These are phyloP conservation scores for Botrytis deweyae DNA, from an alignment of 2,329 filamentous ascomycete genomes.

Conservation along the genomic window DNA sequence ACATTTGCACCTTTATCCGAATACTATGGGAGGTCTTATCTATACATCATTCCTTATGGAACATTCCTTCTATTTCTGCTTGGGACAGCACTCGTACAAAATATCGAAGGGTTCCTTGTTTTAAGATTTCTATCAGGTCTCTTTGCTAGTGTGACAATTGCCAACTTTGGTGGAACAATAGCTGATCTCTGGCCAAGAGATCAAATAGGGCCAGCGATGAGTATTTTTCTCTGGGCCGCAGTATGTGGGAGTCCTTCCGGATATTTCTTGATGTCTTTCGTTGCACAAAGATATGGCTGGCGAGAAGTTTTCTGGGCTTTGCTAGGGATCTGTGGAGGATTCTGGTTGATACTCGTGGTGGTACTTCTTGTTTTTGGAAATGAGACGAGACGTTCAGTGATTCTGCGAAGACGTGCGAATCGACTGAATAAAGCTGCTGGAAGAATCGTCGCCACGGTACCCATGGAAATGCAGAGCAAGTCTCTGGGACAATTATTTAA, in stretches of 20 bases:
- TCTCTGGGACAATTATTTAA: conserved; percentile 18
- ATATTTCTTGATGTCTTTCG: conserved; percentile 26
- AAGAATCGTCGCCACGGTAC: not conserved
- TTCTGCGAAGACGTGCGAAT: conserved; percentile 7
- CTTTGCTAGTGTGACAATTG: conserved; percentile 43
- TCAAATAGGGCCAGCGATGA: conserved; percentile 39
- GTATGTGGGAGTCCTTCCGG: conserved; percentile 45
- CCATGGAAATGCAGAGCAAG: conserved; percentile 16
- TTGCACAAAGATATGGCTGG: conserved; percentile 21
- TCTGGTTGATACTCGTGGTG: conserved; percentile 24
- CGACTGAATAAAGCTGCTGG: conserved; percentile 11
- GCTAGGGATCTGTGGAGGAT: conserved; percentile 25
- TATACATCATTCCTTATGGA: conserved; percentile 53
- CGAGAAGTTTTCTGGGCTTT: conserved; percentile 27
- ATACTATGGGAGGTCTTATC: conserved; percentile 45
- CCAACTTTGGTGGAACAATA: conserved; percentile 43
- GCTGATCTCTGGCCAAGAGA: conserved; percentile 30
- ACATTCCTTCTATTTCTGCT: conserved; percentile 46
- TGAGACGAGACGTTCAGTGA: conserved; percentile 24
- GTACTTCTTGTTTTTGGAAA: conserved; percentile 14
- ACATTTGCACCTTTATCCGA: conserved; percentile 41
- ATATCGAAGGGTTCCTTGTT: conserved; percentile 44
- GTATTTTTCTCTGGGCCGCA: conserved; percentile 46
- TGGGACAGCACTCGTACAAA: conserved; percentile 45
- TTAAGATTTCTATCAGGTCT: conserved; percentile 47